Evolutionary conservation across 2,329 filamentous ascomycete species (phyloP).

Genomic region (Fusarium humuli): DNA sequence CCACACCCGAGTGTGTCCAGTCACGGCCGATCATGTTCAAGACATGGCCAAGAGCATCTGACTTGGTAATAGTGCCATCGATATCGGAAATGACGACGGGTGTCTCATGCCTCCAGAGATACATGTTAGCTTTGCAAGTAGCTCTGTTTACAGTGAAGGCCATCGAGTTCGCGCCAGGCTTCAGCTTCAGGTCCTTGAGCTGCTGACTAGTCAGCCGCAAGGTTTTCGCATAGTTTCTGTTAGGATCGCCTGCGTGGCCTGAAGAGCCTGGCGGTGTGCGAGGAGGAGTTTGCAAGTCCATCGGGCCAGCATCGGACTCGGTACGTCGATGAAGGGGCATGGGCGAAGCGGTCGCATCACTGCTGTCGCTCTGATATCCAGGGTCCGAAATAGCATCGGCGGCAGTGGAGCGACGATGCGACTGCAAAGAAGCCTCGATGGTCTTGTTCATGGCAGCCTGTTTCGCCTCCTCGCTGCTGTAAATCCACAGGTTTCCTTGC

Average conservation of each 20-base stretch:
- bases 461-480: slow-evolving; percentile 96
- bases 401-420: slow-evolving; percentile 63
- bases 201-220: slow-evolving; percentile 95
- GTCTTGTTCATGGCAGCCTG: slow-evolving; percentile 81
- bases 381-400: slow-evolving; percentile 92
- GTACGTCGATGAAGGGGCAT: slow-evolving; percentile 68
- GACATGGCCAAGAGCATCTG: slow-evolving; percentile 92
- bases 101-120: slow-evolving; percentile 89
- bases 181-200: slow-evolving; percentile 84
- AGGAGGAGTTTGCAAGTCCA: slow-evolving; percentile 71
- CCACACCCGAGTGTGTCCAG: slow-evolving; percentile 97
- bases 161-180: slow-evolving; percentile 89
- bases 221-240: slow-evolving; percentile 95
- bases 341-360: slow-evolving; percentile 65
- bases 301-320: slow-evolving; percentile 73
- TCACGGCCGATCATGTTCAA: slow-evolving; percentile 96
- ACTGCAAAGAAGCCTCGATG: slow-evolving; percentile 62
- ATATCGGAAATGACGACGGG: slow-evolving; percentile 99
- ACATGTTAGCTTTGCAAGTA: slow-evolving; percentile 92
- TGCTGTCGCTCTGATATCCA: slow-evolving; percentile 93
- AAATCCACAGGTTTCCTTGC: slow-evolving; percentile 98
- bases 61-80: slow-evolving; percentile 98
- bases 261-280: slow-evolving; percentile 74
- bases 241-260: slow-evolving; percentile 73
- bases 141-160: slow-evolving; percentile 96